A percentile compares a stretch with the other conserved stretches of the same genome.
phyloP scores from a whole-genome alignment of 805 yeast genomes.

The Candida lessepsii region DNA sequence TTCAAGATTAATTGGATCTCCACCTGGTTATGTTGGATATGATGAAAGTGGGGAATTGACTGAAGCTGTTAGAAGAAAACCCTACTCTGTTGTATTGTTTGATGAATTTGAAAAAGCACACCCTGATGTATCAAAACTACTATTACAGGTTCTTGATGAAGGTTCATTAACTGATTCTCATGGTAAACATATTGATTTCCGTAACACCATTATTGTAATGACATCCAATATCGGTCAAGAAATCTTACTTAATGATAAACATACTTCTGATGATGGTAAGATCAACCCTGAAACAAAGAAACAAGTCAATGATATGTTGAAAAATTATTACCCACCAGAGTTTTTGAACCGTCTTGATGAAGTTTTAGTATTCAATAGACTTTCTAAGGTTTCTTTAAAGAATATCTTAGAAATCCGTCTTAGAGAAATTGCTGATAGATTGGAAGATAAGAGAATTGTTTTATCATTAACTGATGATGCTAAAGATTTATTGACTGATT shows the following conservation, averaged over 20 bases:
- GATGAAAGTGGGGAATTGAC: slow-evolving; percentile 96
- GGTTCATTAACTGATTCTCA: slow-evolving; percentile 93
- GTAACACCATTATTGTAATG: slow-evolving; percentile 93
- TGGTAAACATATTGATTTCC: slow-evolving; percentile 91
- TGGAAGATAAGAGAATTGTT: slow-evolving; percentile 73
- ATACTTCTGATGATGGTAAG: slow-evolving; percentile 56
- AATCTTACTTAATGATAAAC: slow-evolving; percentile 64
- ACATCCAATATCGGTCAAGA: slow-evolving; percentile 97
- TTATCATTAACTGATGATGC: slow-evolving; percentile 58
- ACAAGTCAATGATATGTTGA: slow-evolving; percentile 67
- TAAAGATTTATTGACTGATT: slow-evolving; percentile 72
- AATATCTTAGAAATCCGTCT: slow-evolving; percentile 84
- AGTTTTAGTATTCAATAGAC: slow-evolving; percentile 86
- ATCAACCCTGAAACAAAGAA: slow-evolving; percentile 54
- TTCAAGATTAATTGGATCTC: slow-evolving; percentile 92
- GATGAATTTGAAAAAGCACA: slow-evolving; percentile 98
- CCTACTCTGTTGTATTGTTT: slow-evolving; percentile 87
- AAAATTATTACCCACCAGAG: slow-evolving; percentile 83
- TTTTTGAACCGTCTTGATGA: slow-evolving; percentile 94
- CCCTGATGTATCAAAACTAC: slow-evolving; percentile 86
- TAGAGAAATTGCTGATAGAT: slow-evolving; percentile 73
- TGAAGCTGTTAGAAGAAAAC: slow-evolving; percentile 93
- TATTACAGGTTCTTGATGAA: slow-evolving; percentile 91
- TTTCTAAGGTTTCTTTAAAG: slow-evolving; percentile 71
- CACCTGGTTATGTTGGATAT: slow-evolving; percentile 97